Base-by-base conservation (phyloP, 371 early-diverging fungal species). In the Mucor saturninus region DNA sequence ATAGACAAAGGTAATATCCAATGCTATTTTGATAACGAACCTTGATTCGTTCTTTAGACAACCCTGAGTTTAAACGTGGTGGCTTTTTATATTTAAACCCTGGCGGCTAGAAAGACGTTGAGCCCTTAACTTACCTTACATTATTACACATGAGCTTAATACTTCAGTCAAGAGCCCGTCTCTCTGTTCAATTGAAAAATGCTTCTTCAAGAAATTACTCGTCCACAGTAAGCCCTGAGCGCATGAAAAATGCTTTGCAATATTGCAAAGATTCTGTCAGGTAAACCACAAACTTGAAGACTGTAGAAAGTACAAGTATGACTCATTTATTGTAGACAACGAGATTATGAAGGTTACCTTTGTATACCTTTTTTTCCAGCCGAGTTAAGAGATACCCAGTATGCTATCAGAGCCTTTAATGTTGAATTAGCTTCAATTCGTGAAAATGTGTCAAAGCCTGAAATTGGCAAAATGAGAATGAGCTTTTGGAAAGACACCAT, bases 401-500 rank as follows among this genome's bases (percentile, higher is more conserved):
- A 87, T 79, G 95, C 92, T 0, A 67, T 97, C 30, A 82, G 94
- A 32, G 95, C 96, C 1, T 90, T 97, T 75, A 94, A 95, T 69
- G 80, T 93, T 39, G 98, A 97, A 71, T 74, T 93, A 26, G 92
- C 95, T 6, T 81, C 80, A 58, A 83, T 95, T 61, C 86, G 92
- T 32, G 93, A 93, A 38, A 80, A 71, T 38, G 91, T 93, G 0
- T 83, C 84, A 26, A 87, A 91, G 61, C 68, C 83, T 4, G 75
- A 82, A 4, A 84, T 94, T 63, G 95, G 94, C 3, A 80, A 83
- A 64, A 87, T 94, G 89, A 81, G 94, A 42, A 87, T 92, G 81
- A 86, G 91, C 52, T 92, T 88, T 71, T 94, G 94, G 95, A 83
- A 86, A 66, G 93, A 93, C 59, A 79, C 89, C 0, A 74, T 97